Evolutionary conservation across 139 green algal species (phyloP), one percentile per base, ranked within the genome.

Genomic region (Chlamydomonas sp.): DNA sequence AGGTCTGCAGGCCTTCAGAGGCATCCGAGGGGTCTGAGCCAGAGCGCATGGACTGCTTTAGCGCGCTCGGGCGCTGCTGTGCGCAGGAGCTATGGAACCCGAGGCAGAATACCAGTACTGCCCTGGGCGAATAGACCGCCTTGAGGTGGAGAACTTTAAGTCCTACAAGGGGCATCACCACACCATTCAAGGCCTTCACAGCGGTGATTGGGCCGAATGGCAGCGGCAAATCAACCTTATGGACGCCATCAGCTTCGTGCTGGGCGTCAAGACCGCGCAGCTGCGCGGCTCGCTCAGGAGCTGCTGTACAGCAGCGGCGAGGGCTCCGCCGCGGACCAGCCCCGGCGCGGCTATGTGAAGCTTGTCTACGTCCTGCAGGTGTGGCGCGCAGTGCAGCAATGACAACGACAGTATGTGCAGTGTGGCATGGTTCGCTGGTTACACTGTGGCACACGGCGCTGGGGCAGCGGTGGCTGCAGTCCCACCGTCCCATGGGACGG

Each of bases 211-310:
- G 98, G 0, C 98, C 98, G 9, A 95, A 98, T 88, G 98, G 98
- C 67, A 95, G 92, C 74, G 98, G 98, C 68, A 99, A 99, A 90
- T 97, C 63, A 99, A 99, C 88, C 90, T 99, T 2, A 99, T 99
- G 98, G 98, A 99, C 82, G 97, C 98, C 57, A 99, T 99, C 86
- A 97, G 93, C 90, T 99, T 99, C 91, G 98, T 99, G 31, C 93
- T 99, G 78, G 98, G 98, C 66, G 95, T 99, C 58, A 92, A 90
- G 9, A 98, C 97, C 5, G 85, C 91, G 12, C 87, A 90, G 66
- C 93, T 97, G 66, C 94, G 97, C 59, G 97, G 97, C 68, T 92
- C 87, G 7, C 90, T 99, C 18, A 96, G 69, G 98, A 99, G 90
- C 94, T 99, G 78, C 92, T 99, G 76, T 98, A 99, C 89, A 87